phyloP scores from a whole-genome alignment of 2,329 filamentous ascomycete genomes.

The Tolypocladium capitatum region DNA sequence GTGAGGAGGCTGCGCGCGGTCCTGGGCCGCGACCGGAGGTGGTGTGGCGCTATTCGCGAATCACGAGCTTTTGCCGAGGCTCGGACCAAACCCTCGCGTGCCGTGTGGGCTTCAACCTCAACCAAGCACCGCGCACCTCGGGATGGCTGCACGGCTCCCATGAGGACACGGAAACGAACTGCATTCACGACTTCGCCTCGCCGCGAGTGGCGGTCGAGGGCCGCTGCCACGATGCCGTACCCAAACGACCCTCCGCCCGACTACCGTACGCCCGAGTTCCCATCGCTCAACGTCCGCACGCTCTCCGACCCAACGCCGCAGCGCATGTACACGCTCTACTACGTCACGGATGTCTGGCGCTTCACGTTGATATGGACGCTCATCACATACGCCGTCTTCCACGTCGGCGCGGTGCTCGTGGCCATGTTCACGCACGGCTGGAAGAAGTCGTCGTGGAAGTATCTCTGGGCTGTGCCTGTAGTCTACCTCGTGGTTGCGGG shows the following conservation, averaged over 20 bases:
- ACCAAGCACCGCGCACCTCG: not conserved
- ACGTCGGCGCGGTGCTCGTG: conserved; percentile 57
- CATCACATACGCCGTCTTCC: conserved; percentile 62
- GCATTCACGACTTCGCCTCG: not conserved
- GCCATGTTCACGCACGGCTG: conserved; percentile 59
- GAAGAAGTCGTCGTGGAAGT: conserved; percentile 42
- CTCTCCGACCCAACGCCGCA: conserved; percentile 30
- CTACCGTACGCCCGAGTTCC: conserved; percentile 62
- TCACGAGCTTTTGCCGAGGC: conserved; percentile 14
- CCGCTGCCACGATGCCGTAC: conserved; percentile 1
- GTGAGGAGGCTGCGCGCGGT: no score
- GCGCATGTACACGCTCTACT: conserved; percentile 49
- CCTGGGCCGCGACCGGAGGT: not conserved
- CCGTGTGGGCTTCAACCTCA: not conserved
- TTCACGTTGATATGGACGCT: conserved; percentile 83
- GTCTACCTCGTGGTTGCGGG: conserved; percentile 60
- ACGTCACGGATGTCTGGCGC: conserved; percentile 66
- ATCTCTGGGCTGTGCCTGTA: conserved; percentile 59
- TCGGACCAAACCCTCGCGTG: conserved; percentile 3
- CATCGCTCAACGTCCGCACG: conserved; percentile 64
- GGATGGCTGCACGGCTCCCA: not conserved
- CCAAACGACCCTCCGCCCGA: conserved; percentile 21
- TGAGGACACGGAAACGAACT: not conserved
- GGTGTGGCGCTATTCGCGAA: not conserved
- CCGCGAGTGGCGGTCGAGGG: not conserved